Evolutionary conservation across 2,329 filamentous ascomycete species (phyloP), one percentile per base, ranked within the genome.

Genomic region (Fusarium incarnatum): DNA sequence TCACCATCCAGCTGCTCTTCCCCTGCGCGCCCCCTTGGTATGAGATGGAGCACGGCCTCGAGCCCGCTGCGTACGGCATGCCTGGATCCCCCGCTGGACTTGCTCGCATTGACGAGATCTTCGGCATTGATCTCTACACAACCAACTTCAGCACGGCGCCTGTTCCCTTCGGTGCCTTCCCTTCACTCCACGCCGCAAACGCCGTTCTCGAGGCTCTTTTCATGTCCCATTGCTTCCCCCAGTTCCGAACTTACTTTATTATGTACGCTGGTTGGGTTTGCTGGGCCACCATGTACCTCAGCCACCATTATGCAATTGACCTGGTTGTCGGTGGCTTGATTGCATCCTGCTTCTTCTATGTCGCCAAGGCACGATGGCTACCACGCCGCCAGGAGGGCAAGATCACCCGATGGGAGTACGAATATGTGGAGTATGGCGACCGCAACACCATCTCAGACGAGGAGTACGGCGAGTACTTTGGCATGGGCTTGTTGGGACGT

Each of bases 281-380:
- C 93, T 98, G 95, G 94, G 92, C 94, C 15, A 98, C 95, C 73
- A 97, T 98, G 94, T 98, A 98, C 78, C 88, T 98, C 55, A 97
- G 93, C 76, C 95, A 98, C 81, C 95, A 98, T 83, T 98, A 98
- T 79, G 95, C 94, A 32, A 92, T 98, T 42, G 95, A 98, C 79
- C 85, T 98, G 53, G 93, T 98, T 27, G 93, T 88, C 37, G 95
- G 95, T 73, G 94, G 91, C 78, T 84, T 97, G 64, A 85, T 94
- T 64, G 92, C 94, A 25, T 91, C 91, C 15, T 84, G 92, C 53
- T 89, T 92, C 62, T 98, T 93, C 85, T 97, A 95, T 82, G 88
- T 94, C 66, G 89, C 92, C 60, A 92, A 93, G 77, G 88, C 91
- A 44, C 89, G 90, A 63, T 97, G 93, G 83, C 82, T 98, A 45